Conservation (phyloP, 2,329 filamentous ascomycete genomes). For the Zymoseptoria pseudotritici region DNA sequence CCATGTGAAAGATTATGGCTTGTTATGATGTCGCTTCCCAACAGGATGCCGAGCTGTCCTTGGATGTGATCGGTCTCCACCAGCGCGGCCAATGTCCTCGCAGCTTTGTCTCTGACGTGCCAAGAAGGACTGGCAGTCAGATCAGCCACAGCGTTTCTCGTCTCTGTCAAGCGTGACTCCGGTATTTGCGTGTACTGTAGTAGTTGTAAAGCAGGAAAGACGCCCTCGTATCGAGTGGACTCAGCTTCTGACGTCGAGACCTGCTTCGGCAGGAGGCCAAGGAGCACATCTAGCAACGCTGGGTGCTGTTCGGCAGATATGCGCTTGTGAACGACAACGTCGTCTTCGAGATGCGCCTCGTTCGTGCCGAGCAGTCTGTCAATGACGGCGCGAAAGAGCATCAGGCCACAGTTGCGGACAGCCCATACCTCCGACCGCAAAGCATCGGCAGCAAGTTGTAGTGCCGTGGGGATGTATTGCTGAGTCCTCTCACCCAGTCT, state of each 20-base stretch:
- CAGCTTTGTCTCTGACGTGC: slow-evolving; percentile 76
- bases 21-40: background rate
- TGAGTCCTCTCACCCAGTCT: slow-evolving; percentile 67
- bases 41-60: slow-evolving; percentile 4
- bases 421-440: slow-evolving; percentile 83
- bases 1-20: slow-evolving; percentile 30
- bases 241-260: slow-evolving; percentile 2
- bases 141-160: slow-evolving; percentile 51
- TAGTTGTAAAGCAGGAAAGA: slow-evolving; percentile 78
- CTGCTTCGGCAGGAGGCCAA: slow-evolving; percentile 47
- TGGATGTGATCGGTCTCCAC: slow-evolving; percentile 9
- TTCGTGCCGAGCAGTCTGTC: slow-evolving; percentile 70
- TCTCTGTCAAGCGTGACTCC: slow-evolving; percentile 45
- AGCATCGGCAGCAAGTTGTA: slow-evolving; percentile 73
- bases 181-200: slow-evolving; percentile 65
- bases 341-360: slow-evolving; percentile 55
- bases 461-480: slow-evolving; percentile 61
- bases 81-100: slow-evolving; percentile 53
- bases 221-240: slow-evolving; percentile 48
- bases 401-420: slow-evolving; percentile 84
- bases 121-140: slow-evolving; percentile 65
- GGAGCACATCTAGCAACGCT: slow-evolving; percentile 55
- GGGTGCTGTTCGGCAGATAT: slow-evolving; percentile 66
- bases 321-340: slow-evolving; percentile 41
- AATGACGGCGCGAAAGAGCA: slow-evolving; percentile 79